phyloP scores from a whole-genome alignment of 2,329 filamentous ascomycete genomes.

The Coniella vitis region DNA sequence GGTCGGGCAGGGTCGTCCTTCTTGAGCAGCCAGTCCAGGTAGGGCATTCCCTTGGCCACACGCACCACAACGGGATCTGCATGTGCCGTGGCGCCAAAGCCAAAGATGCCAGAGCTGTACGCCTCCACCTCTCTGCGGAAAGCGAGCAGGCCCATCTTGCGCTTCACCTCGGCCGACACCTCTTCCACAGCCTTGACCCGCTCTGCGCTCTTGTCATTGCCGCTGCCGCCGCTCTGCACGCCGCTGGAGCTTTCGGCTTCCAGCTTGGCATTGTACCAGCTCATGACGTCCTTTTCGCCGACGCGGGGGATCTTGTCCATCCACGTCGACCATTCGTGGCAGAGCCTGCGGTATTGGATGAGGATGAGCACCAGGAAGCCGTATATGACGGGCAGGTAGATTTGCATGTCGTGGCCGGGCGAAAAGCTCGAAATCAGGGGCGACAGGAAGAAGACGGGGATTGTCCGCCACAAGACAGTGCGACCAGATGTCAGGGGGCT shows the following conservation, averaged over 20 bases:
- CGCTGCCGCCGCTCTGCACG: neutral
- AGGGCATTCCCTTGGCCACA: slow-evolving; percentile 25
- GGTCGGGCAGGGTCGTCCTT: slow-evolving; percentile 25
- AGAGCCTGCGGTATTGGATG: slow-evolving; percentile 45
- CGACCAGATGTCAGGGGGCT: slow-evolving; percentile 52
- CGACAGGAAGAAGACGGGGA: slow-evolving; percentile 50
- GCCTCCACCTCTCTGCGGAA: slow-evolving; percentile 31
- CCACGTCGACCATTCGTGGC: slow-evolving; percentile 55
- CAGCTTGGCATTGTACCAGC: slow-evolving; percentile 37
- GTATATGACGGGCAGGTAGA: slow-evolving; percentile 50
- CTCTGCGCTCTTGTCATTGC: slow-evolving; percentile 2
- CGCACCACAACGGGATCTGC: slow-evolving; percentile 19
- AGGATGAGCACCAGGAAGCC: slow-evolving; percentile 44
- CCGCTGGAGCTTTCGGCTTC: slow-evolving; percentile 12
- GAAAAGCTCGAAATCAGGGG: slow-evolving; percentile 49
- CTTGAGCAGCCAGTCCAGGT: slow-evolving; percentile 29
- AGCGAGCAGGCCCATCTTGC: slow-evolving; percentile 19
- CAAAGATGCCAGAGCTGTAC: slow-evolving; percentile 14
- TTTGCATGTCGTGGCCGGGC: slow-evolving; percentile 42
- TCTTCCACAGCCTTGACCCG: slow-evolving; percentile 16
- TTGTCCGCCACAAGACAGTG: slow-evolving; percentile 45
- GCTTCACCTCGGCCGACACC: slow-evolving; percentile 14
- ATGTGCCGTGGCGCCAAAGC: slow-evolving; percentile 7
- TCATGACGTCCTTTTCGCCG: slow-evolving; percentile 41
- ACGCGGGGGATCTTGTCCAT: slow-evolving; percentile 41